Evolutionary conservation across 83 land plant genomes (phyloP).

Genomic region (Isoetes engelmannii): DNA sequence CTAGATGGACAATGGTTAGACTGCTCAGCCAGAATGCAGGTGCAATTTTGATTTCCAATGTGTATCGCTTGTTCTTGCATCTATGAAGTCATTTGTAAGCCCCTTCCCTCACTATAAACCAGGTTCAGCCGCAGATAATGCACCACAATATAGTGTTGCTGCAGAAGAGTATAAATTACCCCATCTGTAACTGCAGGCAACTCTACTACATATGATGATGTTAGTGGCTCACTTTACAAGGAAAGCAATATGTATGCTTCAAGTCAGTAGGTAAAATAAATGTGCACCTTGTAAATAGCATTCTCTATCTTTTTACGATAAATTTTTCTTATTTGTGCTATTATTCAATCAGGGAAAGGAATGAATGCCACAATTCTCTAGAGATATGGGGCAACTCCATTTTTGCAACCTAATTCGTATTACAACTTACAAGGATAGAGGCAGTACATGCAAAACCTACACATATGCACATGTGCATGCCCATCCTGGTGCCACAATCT

Average conservation of each 20-base stretch:
- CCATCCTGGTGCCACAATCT: conserved; percentile 13
- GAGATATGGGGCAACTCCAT: conserved; percentile 23
- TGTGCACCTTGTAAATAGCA: no score
- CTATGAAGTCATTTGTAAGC: conserved; percentile 15
- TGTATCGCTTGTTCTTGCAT: conserved; percentile 25
- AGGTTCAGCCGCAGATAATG: conserved; percentile 18
- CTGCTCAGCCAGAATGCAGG: no score
- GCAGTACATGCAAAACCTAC: conserved; percentile 7
- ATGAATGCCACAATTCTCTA: conserved; percentile 19
- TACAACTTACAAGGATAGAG: conserved; percentile 13
- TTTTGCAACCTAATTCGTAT: conserved; percentile 21
- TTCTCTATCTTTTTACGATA: no score
- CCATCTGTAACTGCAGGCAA: conserved; percentile 21
- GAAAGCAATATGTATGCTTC: conserved; percentile 34
- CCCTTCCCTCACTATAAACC: conserved; percentile 32
- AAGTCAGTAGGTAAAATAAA: conserved; percentile 27
- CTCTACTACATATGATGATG: conserved; percentile 29
- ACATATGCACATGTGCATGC: conserved; percentile 8
- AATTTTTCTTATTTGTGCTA: no score
- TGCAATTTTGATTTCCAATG: no score
- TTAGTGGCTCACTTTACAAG: conserved; percentile 22
- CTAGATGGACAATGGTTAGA: no score
- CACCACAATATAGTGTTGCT: conserved; percentile 17
- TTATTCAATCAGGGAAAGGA: conserved; percentile 15
- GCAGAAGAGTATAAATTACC: conserved; percentile 20